Evolutionary conservation across 2,329 filamentous ascomycete species (phyloP).

Genomic region (Hansfordia pulvinata): DNA sequence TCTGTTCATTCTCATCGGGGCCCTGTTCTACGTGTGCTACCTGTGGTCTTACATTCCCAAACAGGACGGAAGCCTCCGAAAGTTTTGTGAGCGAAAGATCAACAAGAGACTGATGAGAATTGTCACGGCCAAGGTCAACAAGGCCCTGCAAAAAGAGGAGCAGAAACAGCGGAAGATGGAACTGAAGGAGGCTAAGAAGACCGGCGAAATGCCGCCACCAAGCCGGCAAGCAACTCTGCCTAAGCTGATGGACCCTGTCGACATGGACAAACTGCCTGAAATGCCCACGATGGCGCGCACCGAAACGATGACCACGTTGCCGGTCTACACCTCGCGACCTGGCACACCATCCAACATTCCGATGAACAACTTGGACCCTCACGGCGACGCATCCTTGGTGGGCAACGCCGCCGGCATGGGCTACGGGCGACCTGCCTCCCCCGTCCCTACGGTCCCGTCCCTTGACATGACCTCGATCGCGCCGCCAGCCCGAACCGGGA

Average conservation of each 20-base stretch:
- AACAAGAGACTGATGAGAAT: slow-evolving; percentile 75
- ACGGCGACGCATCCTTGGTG: too few relatives aligned
- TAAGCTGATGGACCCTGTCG: slow-evolving; percentile 33
- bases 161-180: slow-evolving; percentile 39
- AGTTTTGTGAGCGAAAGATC: slow-evolving; percentile 86
- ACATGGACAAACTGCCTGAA: slow-evolving; percentile 36
- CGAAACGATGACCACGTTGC: slow-evolving; percentile 48
- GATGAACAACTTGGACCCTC: slow-evolving; percentile 19
- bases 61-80: slow-evolving; percentile 64
- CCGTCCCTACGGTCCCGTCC: slow-evolving; percentile 20
- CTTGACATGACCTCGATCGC: slow-evolving; percentile 8
- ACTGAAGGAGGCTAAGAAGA: slow-evolving; percentile 35
- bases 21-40: slow-evolving; percentile 74
- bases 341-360: slow-evolving; percentile 39
- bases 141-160: slow-evolving; percentile 71
- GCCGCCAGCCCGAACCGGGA: slow-evolving; percentile 20
- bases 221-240: slow-evolving; percentile 57
- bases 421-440: slow-evolving; percentile 24
- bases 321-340: slow-evolving; percentile 46
- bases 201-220: slow-evolving; percentile 34
- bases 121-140: slow-evolving; percentile 76
- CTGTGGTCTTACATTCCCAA: slow-evolving; percentile 85
- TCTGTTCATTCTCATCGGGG: slow-evolving; percentile 59
- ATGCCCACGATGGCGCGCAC: slow-evolving; percentile 47
- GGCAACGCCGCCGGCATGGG: slow-evolving; percentile 48